phyloP scores from a whole-genome alignment of 139 green algal genomes.

The Chlorella sp. region DNA sequence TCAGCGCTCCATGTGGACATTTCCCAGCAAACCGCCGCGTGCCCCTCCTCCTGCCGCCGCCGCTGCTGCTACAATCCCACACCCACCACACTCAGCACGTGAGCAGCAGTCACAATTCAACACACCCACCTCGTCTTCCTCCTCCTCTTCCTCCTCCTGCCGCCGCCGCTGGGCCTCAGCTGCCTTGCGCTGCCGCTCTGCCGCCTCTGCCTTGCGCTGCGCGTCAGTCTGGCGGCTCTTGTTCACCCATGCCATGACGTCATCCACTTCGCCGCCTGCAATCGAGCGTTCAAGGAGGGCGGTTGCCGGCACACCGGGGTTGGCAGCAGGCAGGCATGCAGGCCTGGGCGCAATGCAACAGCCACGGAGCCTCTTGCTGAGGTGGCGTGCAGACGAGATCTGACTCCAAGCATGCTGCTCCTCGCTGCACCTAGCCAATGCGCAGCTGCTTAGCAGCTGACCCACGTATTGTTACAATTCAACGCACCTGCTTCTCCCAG shows the following conservation, averaged over 20 bases:
- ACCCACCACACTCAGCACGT: not conserved
- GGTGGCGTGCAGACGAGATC: no score
- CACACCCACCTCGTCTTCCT: constrained; percentile 44
- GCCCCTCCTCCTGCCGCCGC: not conserved
- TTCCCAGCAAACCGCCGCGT: not conserved
- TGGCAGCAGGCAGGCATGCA: no score
- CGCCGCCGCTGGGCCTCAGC: constrained; percentile 38
- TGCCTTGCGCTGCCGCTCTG: not conserved
- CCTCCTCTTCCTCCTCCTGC: constrained; percentile 27
- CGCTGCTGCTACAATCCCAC: not conserved
- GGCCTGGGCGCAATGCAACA: no score
- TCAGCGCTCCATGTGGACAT: no score
- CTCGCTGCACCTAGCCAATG: no score
- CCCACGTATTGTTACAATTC: no score
- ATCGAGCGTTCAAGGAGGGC: no score
- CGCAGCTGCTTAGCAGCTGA: no score
- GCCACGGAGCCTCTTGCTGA: no score
- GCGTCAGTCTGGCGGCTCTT: constrained; percentile 50
- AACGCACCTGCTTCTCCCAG: constrained; percentile 57
- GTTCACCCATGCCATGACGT: constrained; percentile 75
- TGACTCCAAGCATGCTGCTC: no score
- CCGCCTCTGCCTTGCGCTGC: not conserved
- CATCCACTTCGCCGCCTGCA: constrained; percentile 62
- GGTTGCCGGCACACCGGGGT: no score
- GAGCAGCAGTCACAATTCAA: not conserved